Evolutionary conservation across 1,284 basidiomycete species (phyloP), one percentile per base, ranked within the genome.

Genomic region (Fomitopsis palustris): DNA sequence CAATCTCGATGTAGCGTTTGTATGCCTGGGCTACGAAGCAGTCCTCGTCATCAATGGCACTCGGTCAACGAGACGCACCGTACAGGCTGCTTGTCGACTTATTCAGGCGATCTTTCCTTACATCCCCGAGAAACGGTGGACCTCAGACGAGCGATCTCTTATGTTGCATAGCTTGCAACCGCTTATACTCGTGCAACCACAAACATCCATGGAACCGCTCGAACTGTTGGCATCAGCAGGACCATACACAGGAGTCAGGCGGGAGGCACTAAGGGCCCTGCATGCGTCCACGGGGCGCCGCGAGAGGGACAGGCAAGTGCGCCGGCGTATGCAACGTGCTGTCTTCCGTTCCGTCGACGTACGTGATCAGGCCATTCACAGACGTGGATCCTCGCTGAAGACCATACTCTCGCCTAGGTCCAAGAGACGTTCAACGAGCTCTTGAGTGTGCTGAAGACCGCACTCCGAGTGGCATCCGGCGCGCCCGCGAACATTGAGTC

Each of bases 261-360:
- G 77, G 9, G 77, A 82, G 53, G 72, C 78, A 0, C 73, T 91
- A 42, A 71, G 68, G 43, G 61, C 62, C 31, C 66, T 86, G 39
- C 74, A 74, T 14, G 35, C 35, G 10, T 37, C 35, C 29, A 59
- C 56, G 0, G n/a, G 31, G 56, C 17, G 54, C 53, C 41, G 45
- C 60, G 56, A 37, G 53, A 58, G 54, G 57, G 54, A 49, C 39
- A 61, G 59, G 42, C 47, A 47, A 14, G 43, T 63, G 8, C 65
- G 66, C 14, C 67, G 67, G 35, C 69, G 71, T 42, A 71, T 87
- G n/a, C 78, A 84, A 58, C 73, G 75, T 29, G 69, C 78, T 17
- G 71, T 92, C 27, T 91, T 91, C 81, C 80, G 81, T 56, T 83
- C 78, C 61, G 63, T 74, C 49, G 88, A 90, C 66, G 90, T 91